Percentiles rank a stretch among this genome's conserved stretches.
Conservation (phyloP, 2,329 filamentous ascomycete genomes). For the Bimuria novae-zelandiae region DNA sequence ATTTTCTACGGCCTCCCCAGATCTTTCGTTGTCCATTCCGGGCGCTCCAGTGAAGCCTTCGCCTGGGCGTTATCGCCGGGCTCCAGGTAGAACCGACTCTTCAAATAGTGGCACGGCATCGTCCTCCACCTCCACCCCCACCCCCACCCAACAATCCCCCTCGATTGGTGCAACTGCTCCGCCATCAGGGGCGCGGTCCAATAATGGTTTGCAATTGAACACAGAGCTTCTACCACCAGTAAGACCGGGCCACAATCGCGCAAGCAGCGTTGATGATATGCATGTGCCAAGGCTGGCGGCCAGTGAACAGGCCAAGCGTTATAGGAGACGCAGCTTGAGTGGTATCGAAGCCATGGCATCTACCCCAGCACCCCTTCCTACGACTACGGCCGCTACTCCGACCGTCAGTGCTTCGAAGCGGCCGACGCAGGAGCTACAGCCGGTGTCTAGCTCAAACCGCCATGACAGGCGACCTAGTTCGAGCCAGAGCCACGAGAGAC, state of each 20-base stretch:
- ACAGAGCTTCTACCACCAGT: constrained; percentile 23
- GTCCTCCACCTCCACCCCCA: constrained; percentile 32
- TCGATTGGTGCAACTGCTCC: constrained; percentile 46
- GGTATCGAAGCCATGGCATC: constrained; percentile 55
- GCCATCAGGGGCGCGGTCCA: constrained; percentile 60
- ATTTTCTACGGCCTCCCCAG: constrained; percentile 57
- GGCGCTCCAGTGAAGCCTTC: constrained; percentile 68
- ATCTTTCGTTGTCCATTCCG: constrained; percentile 59
- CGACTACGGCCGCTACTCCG: constrained; percentile 14
- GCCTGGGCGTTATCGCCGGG: constrained; percentile 82
- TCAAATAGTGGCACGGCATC: constrained; percentile 39
- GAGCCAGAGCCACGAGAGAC: constrained; percentile 42
- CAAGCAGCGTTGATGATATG: constrained; percentile 71
- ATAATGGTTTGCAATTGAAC: constrained; percentile 61
- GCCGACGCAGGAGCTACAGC: constrained; percentile 27
- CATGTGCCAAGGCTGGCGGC: constrained; percentile 61
- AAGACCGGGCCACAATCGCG: constrained; percentile 59
- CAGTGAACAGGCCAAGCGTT: constrained; percentile 74
- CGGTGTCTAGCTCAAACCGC: constrained; percentile 36
- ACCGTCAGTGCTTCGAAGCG: constrained; percentile 22
- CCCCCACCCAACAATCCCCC: constrained; percentile 39
- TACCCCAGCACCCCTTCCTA: constrained; percentile 20
- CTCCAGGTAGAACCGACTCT: constrained; percentile 60
- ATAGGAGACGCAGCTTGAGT: constrained; percentile 82
- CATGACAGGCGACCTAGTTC: constrained; percentile 37